These are phyloP conservation scores for Aureobasidium namibiae DNA, from an alignment of 2,329 filamentous ascomycete species.

Conservation along the genomic window DNA sequence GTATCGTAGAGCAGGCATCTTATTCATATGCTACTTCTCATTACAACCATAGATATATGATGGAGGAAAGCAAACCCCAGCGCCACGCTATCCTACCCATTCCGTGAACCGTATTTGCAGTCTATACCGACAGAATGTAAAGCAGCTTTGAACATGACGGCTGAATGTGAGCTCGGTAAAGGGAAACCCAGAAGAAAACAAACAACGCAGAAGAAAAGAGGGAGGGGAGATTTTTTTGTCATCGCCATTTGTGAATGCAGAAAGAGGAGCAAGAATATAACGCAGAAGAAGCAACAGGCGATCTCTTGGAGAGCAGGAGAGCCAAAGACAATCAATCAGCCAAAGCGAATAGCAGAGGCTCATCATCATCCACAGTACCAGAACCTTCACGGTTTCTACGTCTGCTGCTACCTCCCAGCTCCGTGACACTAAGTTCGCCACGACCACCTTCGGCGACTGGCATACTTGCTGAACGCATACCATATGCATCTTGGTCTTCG, in stretches of 20 bases:
- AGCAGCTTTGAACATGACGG: background rate
- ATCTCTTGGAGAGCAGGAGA: background rate
- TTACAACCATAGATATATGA: background rate
- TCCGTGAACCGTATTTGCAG: background rate
- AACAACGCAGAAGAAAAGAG: background rate
- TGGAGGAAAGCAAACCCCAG: background rate
- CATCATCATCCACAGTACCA: slow-evolving; percentile 49
- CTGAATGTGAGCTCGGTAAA: background rate
- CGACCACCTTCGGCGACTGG: slow-evolving; percentile 50
- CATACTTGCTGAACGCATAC: slow-evolving; percentile 59
- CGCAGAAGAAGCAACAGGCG: background rate
- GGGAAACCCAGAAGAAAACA: background rate
- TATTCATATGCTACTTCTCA: background rate
- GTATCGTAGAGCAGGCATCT: background rate
- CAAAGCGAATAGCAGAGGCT: slow-evolving; percentile 64
- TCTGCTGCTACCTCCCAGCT: slow-evolving; percentile 30
- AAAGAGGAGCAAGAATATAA: background rate
- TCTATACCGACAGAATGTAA: background rate
- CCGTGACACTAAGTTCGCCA: slow-evolving; percentile 57
- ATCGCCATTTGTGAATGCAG: background rate
- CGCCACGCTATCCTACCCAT: background rate
- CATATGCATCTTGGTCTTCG: slow-evolving; percentile 56
- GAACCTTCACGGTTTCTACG: slow-evolving; percentile 13
- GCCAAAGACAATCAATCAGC: slow-evolving; percentile 40
- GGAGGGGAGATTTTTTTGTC: background rate